Evolutionary conservation across 768 basidiomycete genomes (phyloP), one percentile per base, ranked within the genome.

Genomic region (Mrakia frigida): DNA sequence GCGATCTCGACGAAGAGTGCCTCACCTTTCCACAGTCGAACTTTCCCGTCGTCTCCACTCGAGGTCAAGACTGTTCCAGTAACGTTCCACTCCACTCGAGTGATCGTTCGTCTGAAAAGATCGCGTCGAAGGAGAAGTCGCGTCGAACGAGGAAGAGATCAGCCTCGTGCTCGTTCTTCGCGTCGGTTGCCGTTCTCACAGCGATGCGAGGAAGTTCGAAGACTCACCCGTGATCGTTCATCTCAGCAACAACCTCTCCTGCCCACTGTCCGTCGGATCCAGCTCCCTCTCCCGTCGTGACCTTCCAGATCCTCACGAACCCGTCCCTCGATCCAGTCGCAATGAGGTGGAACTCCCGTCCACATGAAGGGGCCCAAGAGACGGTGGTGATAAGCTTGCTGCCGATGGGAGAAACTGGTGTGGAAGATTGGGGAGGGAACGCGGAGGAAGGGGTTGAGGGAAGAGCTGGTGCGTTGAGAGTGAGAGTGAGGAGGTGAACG

Each of bases 71-170:
- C 81, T 28, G 83, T 82, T 0, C 83, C 83, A 0, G 83, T 83
- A 69, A 94, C 89, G 82, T 96, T 96, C 93, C 96, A 98, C 82
- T 95, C 94, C 0, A 99, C 94, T 79, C 90, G 87, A 3, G 90
- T 90, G 14, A 95, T 88, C 5, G 90, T 87, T 0, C 90, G 89
- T 78, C 91, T 61, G 81, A 65, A 79, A 78, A 56, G 13, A n/a
- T 43, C 37, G 28, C 39, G 25, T 52, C 10, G 53, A 70, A 74
- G 46, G 56, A 39, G 25, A 46, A 41, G 39, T 25, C 56, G 67
- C 33, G 46, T 50, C 18, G 46, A 21, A 50, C 16, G 2, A 21
- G 46, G 21, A 37, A 46, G 18, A 14, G 63, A 18, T 65, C 63
- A 39, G 33, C 16, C 7, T 65, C 63, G 33, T 65, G 5, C 63